Percentiles rank a stretch among this genome's conserved stretches.
Conservation (phyloP, 2,329 filamentous ascomycete genomes). For the Trematosphaeria pertusa region DNA sequence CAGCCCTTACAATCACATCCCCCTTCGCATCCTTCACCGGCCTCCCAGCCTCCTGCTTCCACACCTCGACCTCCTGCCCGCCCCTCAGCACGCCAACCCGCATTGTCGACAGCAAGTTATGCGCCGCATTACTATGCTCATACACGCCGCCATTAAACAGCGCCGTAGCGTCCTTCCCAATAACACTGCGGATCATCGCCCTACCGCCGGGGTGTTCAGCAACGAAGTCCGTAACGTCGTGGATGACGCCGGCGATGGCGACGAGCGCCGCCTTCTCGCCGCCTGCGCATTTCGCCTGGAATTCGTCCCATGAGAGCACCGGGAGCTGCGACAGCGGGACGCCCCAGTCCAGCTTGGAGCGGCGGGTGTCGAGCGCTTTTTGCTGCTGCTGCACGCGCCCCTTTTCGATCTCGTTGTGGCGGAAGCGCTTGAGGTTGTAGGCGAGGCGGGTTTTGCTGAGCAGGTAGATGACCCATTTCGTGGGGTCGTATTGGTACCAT, state of each 20-base stretch:
- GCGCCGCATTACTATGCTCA: slow-evolving; percentile 48
- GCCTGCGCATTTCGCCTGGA: slow-evolving; percentile 31
- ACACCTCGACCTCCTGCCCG: slow-evolving; percentile 50
- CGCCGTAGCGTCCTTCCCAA: slow-evolving; percentile 50
- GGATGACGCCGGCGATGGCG: slow-evolving; percentile 46
- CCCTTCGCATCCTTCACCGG: slow-evolving; percentile 79
- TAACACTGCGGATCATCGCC: slow-evolving; percentile 40
- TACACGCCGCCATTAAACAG: slow-evolving; percentile 51
- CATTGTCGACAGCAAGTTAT: slow-evolving; percentile 50
- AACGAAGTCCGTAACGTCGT: slow-evolving; percentile 47
- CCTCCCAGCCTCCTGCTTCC: slow-evolving; percentile 36
- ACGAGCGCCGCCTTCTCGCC: slow-evolving; percentile 45
- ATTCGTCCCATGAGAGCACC: slow-evolving; percentile 50
- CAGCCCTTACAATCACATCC: slow-evolving; percentile 79
- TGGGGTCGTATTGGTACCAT: slow-evolving; percentile 50
- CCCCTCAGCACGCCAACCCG: slow-evolving; percentile 47
- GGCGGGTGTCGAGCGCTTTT: slow-evolving; percentile 47
- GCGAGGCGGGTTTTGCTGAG: slow-evolving; percentile 40
- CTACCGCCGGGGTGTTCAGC: slow-evolving; percentile 48
- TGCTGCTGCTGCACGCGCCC: slow-evolving; percentile 50
- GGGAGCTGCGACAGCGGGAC: slow-evolving; percentile 45
- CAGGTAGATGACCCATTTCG: slow-evolving; percentile 49
- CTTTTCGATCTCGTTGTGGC: slow-evolving; percentile 50
- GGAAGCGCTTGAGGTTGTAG: slow-evolving; percentile 49
- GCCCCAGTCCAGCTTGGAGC: slow-evolving; percentile 47